Conservation (phyloP, 176 grass and related monocot genomes). For the maize (Zea mays) region Zm-B73-REFERENCE-NAM-5.0 NC_050096.1:246133501-246134000, state of each 20-base stretch:
- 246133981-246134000: neutral
- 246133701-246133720: slow-evolving; percentile 47
- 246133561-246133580: slow-evolving; percentile 57
- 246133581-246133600: slow-evolving; percentile 66
- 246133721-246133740: neutral
- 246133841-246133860: neutral
- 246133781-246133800: neutral
- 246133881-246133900: slow-evolving; percentile 45
- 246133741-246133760: neutral
- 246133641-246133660: slow-evolving; percentile 60
- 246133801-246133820: slow-evolving; percentile 21
- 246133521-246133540: slow-evolving; percentile 10
- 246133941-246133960: neutral
- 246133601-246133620: slow-evolving; percentile 45
- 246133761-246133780: neutral
- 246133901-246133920: slow-evolving; percentile 33
- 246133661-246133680: slow-evolving; percentile 65
- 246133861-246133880: slow-evolving; percentile 35
- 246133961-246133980: too few species aligned
- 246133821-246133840: neutral
- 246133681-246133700: slow-evolving; percentile 83
- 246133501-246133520: neutral
- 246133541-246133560: slow-evolving; percentile 80
- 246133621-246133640: slow-evolving; percentile 58
- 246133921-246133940: slow-evolving; percentile 10